Evolutionary conservation across 768 basidiomycete species (phyloP), one percentile per base, ranked within the genome.

Genomic region (Lactifluus piperatus): DNA sequence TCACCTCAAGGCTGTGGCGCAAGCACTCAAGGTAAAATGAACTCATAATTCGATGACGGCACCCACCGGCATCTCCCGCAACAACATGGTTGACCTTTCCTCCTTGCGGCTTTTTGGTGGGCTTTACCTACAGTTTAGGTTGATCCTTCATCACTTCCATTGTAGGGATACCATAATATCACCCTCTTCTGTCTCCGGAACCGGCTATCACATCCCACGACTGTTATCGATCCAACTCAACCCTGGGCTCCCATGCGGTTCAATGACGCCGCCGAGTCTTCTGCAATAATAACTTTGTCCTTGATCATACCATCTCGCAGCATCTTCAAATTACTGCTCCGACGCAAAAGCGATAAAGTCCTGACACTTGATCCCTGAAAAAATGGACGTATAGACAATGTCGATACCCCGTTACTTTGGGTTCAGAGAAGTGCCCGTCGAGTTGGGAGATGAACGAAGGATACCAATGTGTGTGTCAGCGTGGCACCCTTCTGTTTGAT

Each of bases 91-190:
- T n/a, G 51, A 36, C 5, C 51, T 16, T 11, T 34, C 45, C 30
- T 20, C 45, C 45, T 20, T 37, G 57, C 52, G 57, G 57, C 51
- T 46, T 41, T 47, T 48, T 30, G 47, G 47, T 24, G 55, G 46
- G 29, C 27, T 41, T 58, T 51, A 46, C 50, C 45, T 36, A 34
- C 24, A 55, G 45, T 47, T 55, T 56, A 58, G 45, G 51, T 30
- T 54, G 53, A 58, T 54, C 58, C 52, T 59, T 39, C 30, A 54
- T 59, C 52, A 48, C 51, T 49, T 43, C 46, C 52, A 58, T 47
- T 58, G 18, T 14, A 30, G 46, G 46, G 34, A 53, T 51, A 8
- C 32, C 32, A 13, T 34, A 53, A 58, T 41, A 54, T 32, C 53
- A 20, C 46, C 46, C 44, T 56, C 47, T 57, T 53, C 47, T 59